Evolutionary conservation across 805 yeast genomes (phyloP), one percentile per base, ranked within the genome.

Genomic region (Candida nemodendra): DNA sequence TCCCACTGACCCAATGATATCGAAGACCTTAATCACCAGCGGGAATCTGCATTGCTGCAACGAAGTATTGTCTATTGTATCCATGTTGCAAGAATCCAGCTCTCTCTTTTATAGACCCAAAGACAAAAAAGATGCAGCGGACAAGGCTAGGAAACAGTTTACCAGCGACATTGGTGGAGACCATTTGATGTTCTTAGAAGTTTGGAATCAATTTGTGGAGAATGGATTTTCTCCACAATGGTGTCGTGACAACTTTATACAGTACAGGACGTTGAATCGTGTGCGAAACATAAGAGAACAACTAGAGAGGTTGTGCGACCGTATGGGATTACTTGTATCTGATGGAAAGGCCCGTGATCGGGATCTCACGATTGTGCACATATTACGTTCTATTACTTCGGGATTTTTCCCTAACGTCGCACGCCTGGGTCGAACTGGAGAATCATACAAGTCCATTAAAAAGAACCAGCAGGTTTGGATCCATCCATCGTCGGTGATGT

Each of bases 1-100:
- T 50, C 99, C 99, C 0, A 74, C 90, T 45, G 95, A 88, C 49
- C 97, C 97, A 4, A 86, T 86, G 71, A 71, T 89, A 52, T 81
- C 96, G 6, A 87, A 85, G 56, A 79, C 81, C 5, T 57, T 93
- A 22, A 59, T 91, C 9, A 65, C 78, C 1, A 79, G 95, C 34
- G 76, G 75, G 0, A 70, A 70, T 11, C 70, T 69, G 34, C 68
- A 74, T 1, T 89, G 95, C 33, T 70, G 81, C 2, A 72, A 72
- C 2, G 93, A 86, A 44, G 71, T 88, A 2, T 55, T 89, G 14
- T 76, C 88, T 0, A 77, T 93, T 9, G 75, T 89, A 9, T 72
- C 97, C 1, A 86, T 91, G 91, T 62, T 93, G 18, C 84, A 87
- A 17, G 95, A 85, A 48, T 71, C 91, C 13, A 77, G 82, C 3